Conservation (phyloP, 1,139 yeast species). For the Pichia sp. region DNA sequence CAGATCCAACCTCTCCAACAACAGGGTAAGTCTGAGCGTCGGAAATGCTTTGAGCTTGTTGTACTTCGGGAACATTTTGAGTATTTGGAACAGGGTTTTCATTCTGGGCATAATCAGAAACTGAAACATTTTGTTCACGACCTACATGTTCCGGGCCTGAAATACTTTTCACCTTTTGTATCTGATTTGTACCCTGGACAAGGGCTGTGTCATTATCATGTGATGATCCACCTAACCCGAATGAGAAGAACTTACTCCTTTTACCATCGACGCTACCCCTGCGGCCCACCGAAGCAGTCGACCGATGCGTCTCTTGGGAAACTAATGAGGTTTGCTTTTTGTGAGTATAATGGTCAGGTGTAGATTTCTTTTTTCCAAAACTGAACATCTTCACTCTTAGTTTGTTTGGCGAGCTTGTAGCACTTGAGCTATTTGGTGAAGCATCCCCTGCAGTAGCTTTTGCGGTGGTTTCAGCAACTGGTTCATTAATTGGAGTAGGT, state of each 20-base stretch:
- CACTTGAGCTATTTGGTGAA: no score
- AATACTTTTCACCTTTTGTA: not conserved
- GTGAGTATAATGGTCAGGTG: slow-evolving; percentile 4
- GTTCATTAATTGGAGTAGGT: not conserved
- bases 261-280: slow-evolving; percentile 2
- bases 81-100: not conserved
- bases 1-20: not conserved
- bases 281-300: not conserved
- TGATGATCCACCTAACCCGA: slow-evolving; percentile 2
- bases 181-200: not conserved
- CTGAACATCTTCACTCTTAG: slow-evolving; percentile 7
- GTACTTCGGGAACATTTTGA: not conserved
- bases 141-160: not conserved
- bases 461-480: not conserved
- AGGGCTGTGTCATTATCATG: not conserved
- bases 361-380: slow-evolving; percentile 9
- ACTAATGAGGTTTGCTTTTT: slow-evolving; percentile 5
- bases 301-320: slow-evolving; percentile 10
- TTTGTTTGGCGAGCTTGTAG: slow-evolving; percentile 2
- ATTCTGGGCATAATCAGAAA: not conserved
- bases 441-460: not conserved
- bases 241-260: slow-evolving; percentile 8
- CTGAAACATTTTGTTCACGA: not conserved
- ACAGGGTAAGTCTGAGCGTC: not conserved
- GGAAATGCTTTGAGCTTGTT: no score